phyloP scores from a whole-genome alignment of 352 stramenopile species.

The Thraustotheca clavata region DNA sequence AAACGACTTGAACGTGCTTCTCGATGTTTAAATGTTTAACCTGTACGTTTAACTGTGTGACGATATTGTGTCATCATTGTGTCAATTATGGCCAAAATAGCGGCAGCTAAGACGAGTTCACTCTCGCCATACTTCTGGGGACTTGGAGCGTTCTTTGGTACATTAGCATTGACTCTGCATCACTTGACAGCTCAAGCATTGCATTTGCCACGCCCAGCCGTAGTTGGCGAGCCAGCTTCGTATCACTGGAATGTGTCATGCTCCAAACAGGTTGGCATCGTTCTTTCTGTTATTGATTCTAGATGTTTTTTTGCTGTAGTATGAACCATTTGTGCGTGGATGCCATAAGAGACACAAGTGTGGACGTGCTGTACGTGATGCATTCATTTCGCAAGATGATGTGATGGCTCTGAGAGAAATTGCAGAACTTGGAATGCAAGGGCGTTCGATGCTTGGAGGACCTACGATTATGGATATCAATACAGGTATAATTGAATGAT shows the following conservation, averaged over 20 bases:
- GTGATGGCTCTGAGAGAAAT: conserved; percentile 67
- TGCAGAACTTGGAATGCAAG: conserved; percentile 74
- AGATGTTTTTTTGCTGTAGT: background rate
- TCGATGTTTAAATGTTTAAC: no score
- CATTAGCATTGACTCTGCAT: background rate
- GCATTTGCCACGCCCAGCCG: background rate
- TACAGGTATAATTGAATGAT: conserved; percentile 32
- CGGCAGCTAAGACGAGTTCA: background rate
- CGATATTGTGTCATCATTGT: no score
- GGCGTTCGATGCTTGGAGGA: conserved; percentile 55
- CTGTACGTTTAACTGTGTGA: no score
- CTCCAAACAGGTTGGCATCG: conserved; percentile 7
- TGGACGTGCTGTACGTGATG: conserved; percentile 56
- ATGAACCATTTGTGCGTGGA: conserved; percentile 37
- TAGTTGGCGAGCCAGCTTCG: background rate
- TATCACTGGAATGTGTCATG: conserved; percentile 19
- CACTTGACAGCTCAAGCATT: background rate
- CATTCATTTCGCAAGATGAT: conserved; percentile 61
- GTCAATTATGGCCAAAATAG: background rate
- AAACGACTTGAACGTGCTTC: no score
- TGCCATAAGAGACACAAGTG: conserved; percentile 65
- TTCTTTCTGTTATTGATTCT: background rate
- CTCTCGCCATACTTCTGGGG: background rate
- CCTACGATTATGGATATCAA: conserved; percentile 92
- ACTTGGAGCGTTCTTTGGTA: conserved; percentile 8